These are phyloP conservation scores for Moniliophthora roreri DNA, from an alignment of 1,284 basidiomycete species.

Conservation along the genomic window DNA sequence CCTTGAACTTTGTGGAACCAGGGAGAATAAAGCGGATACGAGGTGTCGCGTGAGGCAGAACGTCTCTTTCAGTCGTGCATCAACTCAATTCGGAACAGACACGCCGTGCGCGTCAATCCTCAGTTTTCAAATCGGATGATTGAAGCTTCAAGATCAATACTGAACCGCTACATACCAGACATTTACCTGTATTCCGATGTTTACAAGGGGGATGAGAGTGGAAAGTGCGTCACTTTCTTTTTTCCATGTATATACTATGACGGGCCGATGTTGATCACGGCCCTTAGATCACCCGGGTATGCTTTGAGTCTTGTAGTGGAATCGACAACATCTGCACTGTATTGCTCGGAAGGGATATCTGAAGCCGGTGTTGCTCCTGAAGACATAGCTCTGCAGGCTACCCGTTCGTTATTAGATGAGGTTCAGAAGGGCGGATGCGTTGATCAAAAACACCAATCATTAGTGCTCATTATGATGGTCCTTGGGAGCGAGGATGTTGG, in stretches of 20 bases:
- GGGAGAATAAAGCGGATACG: slow-evolving; percentile 94
- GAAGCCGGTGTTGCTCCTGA: slow-evolving; percentile 84
- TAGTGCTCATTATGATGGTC: slow-evolving; percentile 92
- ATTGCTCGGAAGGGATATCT: slow-evolving; percentile 86
- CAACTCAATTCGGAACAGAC: slow-evolving; percentile 45
- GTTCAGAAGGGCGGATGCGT: slow-evolving; percentile 87
- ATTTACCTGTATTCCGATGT: slow-evolving; percentile 99
- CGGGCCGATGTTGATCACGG: neutral
- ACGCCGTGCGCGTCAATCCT: slow-evolving; percentile 93
- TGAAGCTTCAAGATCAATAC: slow-evolving; percentile 85
- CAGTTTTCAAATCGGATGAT: slow-evolving; percentile 99
- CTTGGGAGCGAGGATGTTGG: slow-evolving; percentile 96
- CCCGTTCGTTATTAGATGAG: slow-evolving; percentile 77
- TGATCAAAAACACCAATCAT: slow-evolving; percentile 85
- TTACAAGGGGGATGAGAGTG: slow-evolving; percentile 96
- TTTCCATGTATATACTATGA: neutral
- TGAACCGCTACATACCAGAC: slow-evolving; percentile 97
- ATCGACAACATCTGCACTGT: slow-evolving; percentile 88
- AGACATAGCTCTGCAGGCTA: slow-evolving; percentile 84
- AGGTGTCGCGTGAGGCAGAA: slow-evolving; percentile 80
- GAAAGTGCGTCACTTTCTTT: slow-evolving; percentile 64
- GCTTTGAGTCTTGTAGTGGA: slow-evolving; percentile 90
- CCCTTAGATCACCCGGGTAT: slow-evolving; percentile 88
- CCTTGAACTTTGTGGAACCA: slow-evolving; percentile 87
- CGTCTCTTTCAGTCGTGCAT: neutral